Evolutionary conservation across 1,284 basidiomycete genomes (phyloP).

Genomic region (Moesziomyces aphidis): DNA sequence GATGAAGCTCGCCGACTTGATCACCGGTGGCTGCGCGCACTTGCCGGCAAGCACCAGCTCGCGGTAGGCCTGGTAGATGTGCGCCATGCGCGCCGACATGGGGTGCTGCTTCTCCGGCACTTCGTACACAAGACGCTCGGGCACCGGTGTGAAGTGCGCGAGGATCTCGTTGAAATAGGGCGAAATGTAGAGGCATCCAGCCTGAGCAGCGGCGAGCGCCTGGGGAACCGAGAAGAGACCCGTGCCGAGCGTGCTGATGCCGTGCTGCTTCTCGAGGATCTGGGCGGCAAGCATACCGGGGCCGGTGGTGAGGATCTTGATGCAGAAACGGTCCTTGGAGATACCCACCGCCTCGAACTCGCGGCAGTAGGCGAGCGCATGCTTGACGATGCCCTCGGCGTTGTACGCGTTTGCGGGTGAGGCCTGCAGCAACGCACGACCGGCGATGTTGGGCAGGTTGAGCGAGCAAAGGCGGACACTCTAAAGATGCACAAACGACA

Average conservation of each 20-base stretch:
- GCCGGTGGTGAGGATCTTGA: constrained; percentile 68
- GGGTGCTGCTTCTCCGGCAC: constrained; percentile 27
- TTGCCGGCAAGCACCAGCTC: constrained; percentile 1
- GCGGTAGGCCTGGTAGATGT: constrained; percentile 43
- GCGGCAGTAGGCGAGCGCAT: constrained; percentile 29
- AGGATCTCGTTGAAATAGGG: constrained; percentile 67
- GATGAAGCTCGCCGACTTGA: constrained; percentile 34
- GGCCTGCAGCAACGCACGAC: constrained; percentile 29
- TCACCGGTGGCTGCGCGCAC: constrained; percentile 10
- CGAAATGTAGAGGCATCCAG: constrained; percentile 64
- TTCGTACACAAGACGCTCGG: constrained; percentile 18
- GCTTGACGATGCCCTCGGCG: constrained; percentile 20
- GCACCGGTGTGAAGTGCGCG: constrained; percentile 56
- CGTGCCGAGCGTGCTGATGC: constrained; percentile 67
- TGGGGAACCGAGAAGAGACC: constrained; percentile 65
- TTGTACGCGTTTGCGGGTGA: constrained; percentile 30
- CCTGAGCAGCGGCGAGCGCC: constrained; percentile 66
- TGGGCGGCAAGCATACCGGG: constrained; percentile 65
- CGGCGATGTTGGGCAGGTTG: constrained; percentile 31
- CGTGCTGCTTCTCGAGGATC: constrained; percentile 47
- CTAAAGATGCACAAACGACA: too few species aligned
- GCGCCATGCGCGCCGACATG: constrained; percentile 34
- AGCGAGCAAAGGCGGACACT: constrained; percentile 26
- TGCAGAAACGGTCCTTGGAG: constrained; percentile 60
- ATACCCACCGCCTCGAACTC: constrained; percentile 26